Evolutionary conservation across 805 yeast species (phyloP), one percentile per base, ranked within the genome.

Genomic region (Schizosaccharomyces cryophilus): DNA sequence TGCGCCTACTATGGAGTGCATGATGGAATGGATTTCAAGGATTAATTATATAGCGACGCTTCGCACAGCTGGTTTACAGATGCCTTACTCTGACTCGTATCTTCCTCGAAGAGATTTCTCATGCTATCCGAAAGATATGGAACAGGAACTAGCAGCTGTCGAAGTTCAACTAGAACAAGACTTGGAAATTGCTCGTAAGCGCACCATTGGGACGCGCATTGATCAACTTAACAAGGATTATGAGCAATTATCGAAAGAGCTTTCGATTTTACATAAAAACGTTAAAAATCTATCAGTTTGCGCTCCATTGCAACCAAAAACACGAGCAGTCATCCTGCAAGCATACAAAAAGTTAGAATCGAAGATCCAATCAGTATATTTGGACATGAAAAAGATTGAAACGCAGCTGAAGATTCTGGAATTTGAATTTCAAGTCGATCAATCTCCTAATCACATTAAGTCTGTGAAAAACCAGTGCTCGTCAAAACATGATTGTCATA

Each of bases 11-110:
- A 67, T 68, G 21, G 69, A 69, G 29, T 85, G 80, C 54, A 71
- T 77, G 69, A 66, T 69, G 17, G 77, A 77, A 24, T 84, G 89
- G 89, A 75, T 82, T 51, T 73, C 72, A 40, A 69, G 78, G 7
- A 78, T 81, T 66, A 81, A 81, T 64, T 76, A 73, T 64, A 71
- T 78, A 5, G 74, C 82, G 0, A 74, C 82, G 0, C 67, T 79
- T 61, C 75, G 74, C 45, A 70, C 76, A 1, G 74, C 76, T 61
- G 63, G 64, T 13, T 60, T 71, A 5, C 61, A 61, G 17, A 29
- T 64, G 31, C 56, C 56, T 51, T 21, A 24, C 7, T 19, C 19
- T 9, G 56, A 29, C 24, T 21, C 30, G 1, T 29, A 29, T 35
- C 35, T 17, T 51, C 35, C 35, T 21, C 19, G 31, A 7, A 51